phyloP scores from a whole-genome alignment of 768 basidiomycete genomes.

The Russula foetens region DNA sequence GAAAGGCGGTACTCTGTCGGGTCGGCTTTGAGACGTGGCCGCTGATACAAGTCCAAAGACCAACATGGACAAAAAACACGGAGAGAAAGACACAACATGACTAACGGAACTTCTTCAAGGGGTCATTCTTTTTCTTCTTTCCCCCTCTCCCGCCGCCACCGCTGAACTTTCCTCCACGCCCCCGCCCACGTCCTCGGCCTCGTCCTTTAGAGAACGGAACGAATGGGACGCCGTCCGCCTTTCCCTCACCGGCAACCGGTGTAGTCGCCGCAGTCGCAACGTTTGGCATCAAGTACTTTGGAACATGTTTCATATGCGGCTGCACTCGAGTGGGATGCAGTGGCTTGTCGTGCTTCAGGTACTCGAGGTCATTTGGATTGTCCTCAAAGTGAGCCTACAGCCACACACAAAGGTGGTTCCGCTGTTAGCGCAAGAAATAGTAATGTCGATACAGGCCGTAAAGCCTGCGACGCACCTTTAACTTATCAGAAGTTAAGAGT shows the following conservation, averaged over 20 bases:
- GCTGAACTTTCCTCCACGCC: constrained; percentile 35
- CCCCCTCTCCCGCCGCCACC: constrained; percentile 33
- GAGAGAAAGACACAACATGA: background rate
- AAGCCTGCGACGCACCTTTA: constrained; percentile 58
- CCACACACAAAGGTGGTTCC: background rate
- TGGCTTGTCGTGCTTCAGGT: constrained; percentile 88
- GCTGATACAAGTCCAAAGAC: background rate
- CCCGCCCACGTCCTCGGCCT: constrained; percentile 46
- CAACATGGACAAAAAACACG: background rate
- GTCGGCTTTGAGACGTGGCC: background rate
- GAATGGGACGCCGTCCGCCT: constrained; percentile 37
- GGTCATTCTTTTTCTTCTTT: constrained; percentile 65
- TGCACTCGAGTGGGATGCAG: constrained; percentile 86
- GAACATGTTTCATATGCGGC: constrained; percentile 93
- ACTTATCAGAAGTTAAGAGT: constrained; percentile 90
- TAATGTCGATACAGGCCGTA: background rate
- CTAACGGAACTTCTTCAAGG: constrained; percentile 60
- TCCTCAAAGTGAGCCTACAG: constrained; percentile 93
- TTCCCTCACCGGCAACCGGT: constrained; percentile 21
- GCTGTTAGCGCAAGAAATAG: background rate
- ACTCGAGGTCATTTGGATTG: constrained; percentile 89
- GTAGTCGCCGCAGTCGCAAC: constrained; percentile 52
- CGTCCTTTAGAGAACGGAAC: constrained; percentile 66
- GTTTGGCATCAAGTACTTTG: constrained; percentile 83
- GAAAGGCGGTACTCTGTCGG: background rate